These are phyloP conservation scores for Populus deltoides DNA, from an alignment of 345 rosid species.

Conservation along the genomic window DNA sequence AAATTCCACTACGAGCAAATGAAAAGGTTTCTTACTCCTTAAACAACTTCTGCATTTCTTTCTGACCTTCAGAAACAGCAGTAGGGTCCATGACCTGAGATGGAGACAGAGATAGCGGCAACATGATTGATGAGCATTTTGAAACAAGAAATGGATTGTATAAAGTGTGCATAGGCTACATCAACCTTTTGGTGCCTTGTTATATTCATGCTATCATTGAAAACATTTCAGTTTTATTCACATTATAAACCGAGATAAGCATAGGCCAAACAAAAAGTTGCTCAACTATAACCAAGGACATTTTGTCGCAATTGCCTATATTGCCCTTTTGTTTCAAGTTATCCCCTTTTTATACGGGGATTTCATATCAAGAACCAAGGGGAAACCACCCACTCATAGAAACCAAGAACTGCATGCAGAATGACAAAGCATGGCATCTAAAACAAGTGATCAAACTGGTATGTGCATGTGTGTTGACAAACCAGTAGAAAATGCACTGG, in stretches of 20 bases:
- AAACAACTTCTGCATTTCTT: constrained; percentile 61
- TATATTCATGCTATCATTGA: neutral
- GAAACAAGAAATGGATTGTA: neutral
- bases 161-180: neutral
- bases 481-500: neutral
- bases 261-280: neutral
- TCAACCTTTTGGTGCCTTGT: neutral
- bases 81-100: constrained; percentile 51
- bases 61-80: constrained; percentile 54
- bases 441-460: neutral
- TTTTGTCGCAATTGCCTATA: neutral
- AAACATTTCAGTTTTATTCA: neutral
- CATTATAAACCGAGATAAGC: neutral
- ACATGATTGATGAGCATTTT: neutral
- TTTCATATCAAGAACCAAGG: neutral
- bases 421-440: neutral
- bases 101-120: constrained; percentile 2
- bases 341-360: neutral
- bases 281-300: neutral
- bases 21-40: constrained; percentile 55
- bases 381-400: neutral
- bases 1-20: neutral
- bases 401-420: neutral
- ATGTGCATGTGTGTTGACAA: neutral
- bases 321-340: neutral